Evolutionary conservation across 2,329 filamentous ascomycete genomes (phyloP), one percentile per base, ranked within the genome.

Genomic region (Talaromyces albobiverticillius): DNA sequence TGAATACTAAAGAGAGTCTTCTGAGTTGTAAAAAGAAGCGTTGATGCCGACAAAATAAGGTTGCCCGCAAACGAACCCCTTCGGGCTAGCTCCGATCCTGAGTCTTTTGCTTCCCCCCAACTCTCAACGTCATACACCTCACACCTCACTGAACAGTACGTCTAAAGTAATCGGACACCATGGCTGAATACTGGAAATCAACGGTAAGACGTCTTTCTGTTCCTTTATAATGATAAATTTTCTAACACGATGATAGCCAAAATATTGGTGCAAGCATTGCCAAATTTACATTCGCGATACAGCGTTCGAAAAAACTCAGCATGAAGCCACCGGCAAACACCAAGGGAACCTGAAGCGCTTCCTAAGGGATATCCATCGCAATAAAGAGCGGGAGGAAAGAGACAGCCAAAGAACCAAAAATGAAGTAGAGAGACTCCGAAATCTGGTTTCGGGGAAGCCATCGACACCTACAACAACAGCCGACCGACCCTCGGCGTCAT

Each of bases 121-220:
- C 47, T 50, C 16, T 18, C 48, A 26, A 43, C 48, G 48, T 51
- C 48, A 51, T 41, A 36, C 23, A 22, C 18, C 40, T 38, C 10
- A 42, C 40, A 26, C 23, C 36, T 25, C 46, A 55, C 13, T 29
- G 29, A 7, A 26, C 38, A 54, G 31, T n/a, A n/a, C n/a, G n/a
- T n/a, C n/a, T n/a, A n/a, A n/a, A n/a, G 25, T 36, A 18, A 45
- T 36, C 41, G n/a, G 23, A 53, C 31, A 41, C 34, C 46, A 97
- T 99, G 94, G 87, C 94, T 0, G 94, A 97, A 79, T 95, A 96
- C 76, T 97, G 94, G 94, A 97, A 97, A 71, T 96, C 93, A 18
- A 96, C 92, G 31, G 82, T 84, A 69, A 76, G 67, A 32, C 22
- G 18, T 5, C 2, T 9, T 26, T 32, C 14, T 22, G 42, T 31